A percentile compares a stretch with the other conserved stretches of the same genome.
phyloP scores from a whole-genome alignment of 73 alveolate species.

The Blepharisma stoltei region DNA sequence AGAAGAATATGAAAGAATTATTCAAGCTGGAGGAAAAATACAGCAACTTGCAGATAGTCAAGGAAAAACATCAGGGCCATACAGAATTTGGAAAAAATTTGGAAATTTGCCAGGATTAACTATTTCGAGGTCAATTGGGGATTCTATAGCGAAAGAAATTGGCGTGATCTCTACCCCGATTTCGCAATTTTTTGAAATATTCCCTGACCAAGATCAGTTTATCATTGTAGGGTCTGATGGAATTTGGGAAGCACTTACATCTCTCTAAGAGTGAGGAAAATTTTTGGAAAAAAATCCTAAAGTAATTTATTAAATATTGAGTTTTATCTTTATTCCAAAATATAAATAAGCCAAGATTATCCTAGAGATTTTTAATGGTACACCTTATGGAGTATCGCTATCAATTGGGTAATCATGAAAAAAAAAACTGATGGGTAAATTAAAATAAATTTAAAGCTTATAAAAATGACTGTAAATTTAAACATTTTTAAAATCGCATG shows the following conservation, averaged over 20 bases:
- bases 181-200: neutral
- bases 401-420: too few species aligned
- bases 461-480: too few species aligned
- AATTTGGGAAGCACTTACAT: neutral
- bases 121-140: slow-evolving; percentile 41
- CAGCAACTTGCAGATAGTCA: slow-evolving; percentile 39
- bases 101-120: slow-evolving; percentile 54
- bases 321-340: too few species aligned
- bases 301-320: too few species aligned
- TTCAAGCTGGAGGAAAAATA: slow-evolving; percentile 46
- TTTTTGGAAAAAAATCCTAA: too few species aligned
- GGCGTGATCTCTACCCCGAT: neutral
- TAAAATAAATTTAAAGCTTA: too few species aligned
- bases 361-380: too few species aligned
- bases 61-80: slow-evolving; percentile 45
- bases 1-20: slow-evolving; percentile 53
- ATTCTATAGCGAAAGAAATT: neutral
- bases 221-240: neutral
- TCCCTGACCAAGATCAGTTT: neutral
- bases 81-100: slow-evolving; percentile 52
- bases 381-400: too few species aligned
- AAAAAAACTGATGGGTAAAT: too few species aligned
- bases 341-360: too few species aligned
- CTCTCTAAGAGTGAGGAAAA: too few species aligned
- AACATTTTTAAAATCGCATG: too few species aligned